These are phyloP conservation scores for Prunus mira DNA, from an alignment of 306 rosid genomes.

Conservation along the genomic window DNA sequence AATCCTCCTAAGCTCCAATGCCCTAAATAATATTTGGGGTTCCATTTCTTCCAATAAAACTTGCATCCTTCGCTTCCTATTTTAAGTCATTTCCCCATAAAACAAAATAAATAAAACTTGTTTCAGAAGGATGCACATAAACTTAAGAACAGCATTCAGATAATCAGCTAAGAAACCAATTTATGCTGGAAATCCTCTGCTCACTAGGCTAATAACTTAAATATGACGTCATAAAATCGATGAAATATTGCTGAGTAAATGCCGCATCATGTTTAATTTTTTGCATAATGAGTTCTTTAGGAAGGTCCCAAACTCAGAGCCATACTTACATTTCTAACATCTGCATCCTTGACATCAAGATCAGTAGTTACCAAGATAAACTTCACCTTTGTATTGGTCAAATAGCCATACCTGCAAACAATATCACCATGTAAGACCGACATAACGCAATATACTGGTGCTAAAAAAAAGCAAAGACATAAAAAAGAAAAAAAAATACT, in stretches of 20 bases:
- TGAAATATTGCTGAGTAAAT: not conserved
- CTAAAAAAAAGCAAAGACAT: not conserved
- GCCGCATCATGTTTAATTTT: not conserved
- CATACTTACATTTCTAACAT: conserved; percentile 80
- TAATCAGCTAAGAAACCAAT: no score
- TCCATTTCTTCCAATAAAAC: not conserved
- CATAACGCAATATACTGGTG: not conserved
- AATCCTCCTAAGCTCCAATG: not conserved
- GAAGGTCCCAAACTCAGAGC: not conserved
- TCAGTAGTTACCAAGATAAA: conserved; percentile 89
- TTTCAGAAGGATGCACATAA: not conserved
- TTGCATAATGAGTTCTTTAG: not conserved
- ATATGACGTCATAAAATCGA: not conserved
- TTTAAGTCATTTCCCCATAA: not conserved
- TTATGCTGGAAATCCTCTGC: no score
- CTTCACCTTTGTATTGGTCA: conserved; percentile 96
- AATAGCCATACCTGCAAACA: conserved; percentile 74
- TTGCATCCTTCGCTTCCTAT: not conserved
- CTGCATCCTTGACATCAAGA: conserved; percentile 86
- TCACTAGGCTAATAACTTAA: not conserved
- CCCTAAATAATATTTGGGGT: not conserved
- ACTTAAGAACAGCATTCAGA: not conserved
- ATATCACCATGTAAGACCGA: not conserved
- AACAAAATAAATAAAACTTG: not conserved
- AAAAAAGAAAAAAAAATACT: conserved; percentile 30